Conservation (phyloP, 345 rosid species). For the Turnera subulata region DNA sequence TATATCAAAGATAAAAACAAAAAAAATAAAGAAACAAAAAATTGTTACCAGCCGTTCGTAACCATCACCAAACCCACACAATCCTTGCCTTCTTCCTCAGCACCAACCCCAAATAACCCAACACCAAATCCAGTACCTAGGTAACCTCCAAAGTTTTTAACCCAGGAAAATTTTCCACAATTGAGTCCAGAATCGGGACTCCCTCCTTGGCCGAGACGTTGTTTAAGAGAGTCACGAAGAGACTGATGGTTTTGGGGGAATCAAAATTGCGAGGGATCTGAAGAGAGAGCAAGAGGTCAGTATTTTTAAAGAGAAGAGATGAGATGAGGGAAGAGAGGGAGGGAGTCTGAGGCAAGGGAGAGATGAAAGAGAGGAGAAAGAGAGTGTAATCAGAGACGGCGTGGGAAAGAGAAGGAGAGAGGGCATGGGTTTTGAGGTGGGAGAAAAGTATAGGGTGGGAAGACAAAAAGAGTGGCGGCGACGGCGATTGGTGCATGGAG, state of each 20-base stretch:
- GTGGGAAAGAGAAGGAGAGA: slow-evolving; percentile 46
- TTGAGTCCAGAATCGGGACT: slow-evolving; percentile 35
- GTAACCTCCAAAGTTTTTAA: slow-evolving; percentile 51
- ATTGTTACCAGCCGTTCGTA: too few relatives aligned
- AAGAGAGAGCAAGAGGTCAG: slow-evolving; percentile 38
- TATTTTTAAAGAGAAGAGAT: slow-evolving; percentile 56
- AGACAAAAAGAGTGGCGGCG: slow-evolving; percentile 34
- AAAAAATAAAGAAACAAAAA: too few relatives aligned
- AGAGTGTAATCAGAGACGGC: slow-evolving; percentile 52
- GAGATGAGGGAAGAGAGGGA: slow-evolving; percentile 50
- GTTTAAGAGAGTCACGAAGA: slow-evolving; percentile 43
- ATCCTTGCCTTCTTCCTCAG: slow-evolving; percentile 35
- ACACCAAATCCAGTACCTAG: slow-evolving; percentile 68
- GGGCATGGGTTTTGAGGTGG: slow-evolving; percentile 49
- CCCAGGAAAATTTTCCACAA: slow-evolving; percentile 23
- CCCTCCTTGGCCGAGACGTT: slow-evolving; percentile 35
- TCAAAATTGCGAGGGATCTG: slow-evolving; percentile 54
- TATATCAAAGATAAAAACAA: too few relatives aligned
- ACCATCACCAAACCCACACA: slow-evolving; percentile 37
- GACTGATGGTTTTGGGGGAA: slow-evolving; percentile 53
- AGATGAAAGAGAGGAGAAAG: slow-evolving; percentile 59
- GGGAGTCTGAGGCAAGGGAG: slow-evolving; percentile 44
- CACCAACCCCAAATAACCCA: slow-evolving; percentile 46
- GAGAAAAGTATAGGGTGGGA: slow-evolving; percentile 47
- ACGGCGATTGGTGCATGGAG: slow-evolving; percentile 5